Evolutionary conservation across 1,284 basidiomycete species (phyloP).

Genomic region (Stygiomarasmius scandens): DNA sequence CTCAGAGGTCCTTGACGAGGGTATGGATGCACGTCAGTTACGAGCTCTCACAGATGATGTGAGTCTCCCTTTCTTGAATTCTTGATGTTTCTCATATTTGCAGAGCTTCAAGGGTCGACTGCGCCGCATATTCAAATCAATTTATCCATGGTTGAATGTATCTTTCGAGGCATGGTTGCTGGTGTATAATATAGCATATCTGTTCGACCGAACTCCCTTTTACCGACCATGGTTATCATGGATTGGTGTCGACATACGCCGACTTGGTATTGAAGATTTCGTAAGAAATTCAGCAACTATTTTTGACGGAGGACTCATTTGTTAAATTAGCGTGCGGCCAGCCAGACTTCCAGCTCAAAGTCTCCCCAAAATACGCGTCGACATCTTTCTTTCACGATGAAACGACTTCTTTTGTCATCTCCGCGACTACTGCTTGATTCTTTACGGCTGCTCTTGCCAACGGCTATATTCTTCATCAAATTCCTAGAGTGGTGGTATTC

Average conservation of each 20-base stretch:
- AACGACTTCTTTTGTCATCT: conserved; percentile 49
- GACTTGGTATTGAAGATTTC: conserved; percentile 77
- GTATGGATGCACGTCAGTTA: conserved; percentile 42
- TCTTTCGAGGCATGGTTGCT: conserved; percentile 83
- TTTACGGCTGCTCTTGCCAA: conserved; percentile 83
- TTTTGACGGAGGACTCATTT: neutral
- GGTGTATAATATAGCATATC: conserved; percentile 85
- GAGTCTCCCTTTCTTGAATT: conserved; percentile 18
- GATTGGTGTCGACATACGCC: conserved; percentile 82
- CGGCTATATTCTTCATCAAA: conserved; percentile 95
- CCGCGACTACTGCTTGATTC: conserved; percentile 74
- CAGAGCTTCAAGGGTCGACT: conserved; percentile 50
- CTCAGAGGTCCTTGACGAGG: conserved; percentile 66
- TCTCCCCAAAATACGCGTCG: conserved; percentile 27
- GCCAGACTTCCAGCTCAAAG: conserved; percentile 36
- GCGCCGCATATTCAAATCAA: conserved; percentile 61
- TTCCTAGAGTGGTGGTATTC: conserved; percentile 99
- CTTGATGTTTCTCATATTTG: neutral
- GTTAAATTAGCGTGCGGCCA: conserved; percentile 43
- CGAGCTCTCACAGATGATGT: conserved; percentile 55
- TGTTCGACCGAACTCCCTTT: conserved; percentile 86
- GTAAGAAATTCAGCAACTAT: conserved; percentile 41
- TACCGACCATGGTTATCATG: conserved; percentile 92
- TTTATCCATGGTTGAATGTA: conserved; percentile 85
- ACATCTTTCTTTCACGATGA: conserved; percentile 44